Percentiles rank a stretch among this genome's conserved stretches.
Conservation (phyloP, 257 asterid species). For the Ligustrum vulgare region DNA sequence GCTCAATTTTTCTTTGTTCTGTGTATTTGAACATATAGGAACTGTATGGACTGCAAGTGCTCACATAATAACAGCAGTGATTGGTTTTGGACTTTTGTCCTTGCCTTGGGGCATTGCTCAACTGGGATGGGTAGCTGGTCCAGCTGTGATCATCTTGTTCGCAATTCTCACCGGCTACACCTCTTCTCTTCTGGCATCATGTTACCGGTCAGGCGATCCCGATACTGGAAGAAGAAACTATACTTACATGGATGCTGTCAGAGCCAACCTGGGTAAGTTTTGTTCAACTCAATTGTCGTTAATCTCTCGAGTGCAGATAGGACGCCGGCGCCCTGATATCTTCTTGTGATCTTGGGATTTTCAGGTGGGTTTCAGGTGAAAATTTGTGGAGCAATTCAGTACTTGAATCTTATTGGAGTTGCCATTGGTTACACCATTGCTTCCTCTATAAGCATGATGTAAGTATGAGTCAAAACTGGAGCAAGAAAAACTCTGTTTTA, state of each 20-base stretch:
- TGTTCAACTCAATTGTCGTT: not conserved
- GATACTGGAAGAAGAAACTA: constrained; percentile 45
- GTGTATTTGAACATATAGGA: constrained; percentile 25
- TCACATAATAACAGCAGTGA: constrained; percentile 62
- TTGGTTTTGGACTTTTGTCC: constrained; percentile 58
- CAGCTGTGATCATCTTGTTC: constrained; percentile 45
- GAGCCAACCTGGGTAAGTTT: constrained; percentile 38
- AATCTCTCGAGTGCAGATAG: not conserved
- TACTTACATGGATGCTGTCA: constrained; percentile 56
- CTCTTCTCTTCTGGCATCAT: constrained; percentile 44
- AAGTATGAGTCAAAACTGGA: not conserved
- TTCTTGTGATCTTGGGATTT: constrained; percentile 1
- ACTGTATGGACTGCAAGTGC: constrained; percentile 61
- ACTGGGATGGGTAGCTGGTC: constrained; percentile 64
- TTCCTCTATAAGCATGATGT: constrained; percentile 74
- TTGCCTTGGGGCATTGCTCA: constrained; percentile 69
- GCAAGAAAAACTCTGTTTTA: no score
- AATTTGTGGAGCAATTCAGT: constrained; percentile 87
- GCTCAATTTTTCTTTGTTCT: not conserved
- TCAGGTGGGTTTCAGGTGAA: constrained; percentile 84
- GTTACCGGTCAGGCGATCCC: constrained; percentile 49
- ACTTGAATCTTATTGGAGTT: constrained; percentile 79
- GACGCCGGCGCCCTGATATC: not conserved
- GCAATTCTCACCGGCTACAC: constrained; percentile 55
- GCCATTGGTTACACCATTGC: constrained; percentile 94